phyloP scores from a whole-genome alignment of 2,329 filamentous ascomycete genomes.

The Exophiala spinifera region DNA sequence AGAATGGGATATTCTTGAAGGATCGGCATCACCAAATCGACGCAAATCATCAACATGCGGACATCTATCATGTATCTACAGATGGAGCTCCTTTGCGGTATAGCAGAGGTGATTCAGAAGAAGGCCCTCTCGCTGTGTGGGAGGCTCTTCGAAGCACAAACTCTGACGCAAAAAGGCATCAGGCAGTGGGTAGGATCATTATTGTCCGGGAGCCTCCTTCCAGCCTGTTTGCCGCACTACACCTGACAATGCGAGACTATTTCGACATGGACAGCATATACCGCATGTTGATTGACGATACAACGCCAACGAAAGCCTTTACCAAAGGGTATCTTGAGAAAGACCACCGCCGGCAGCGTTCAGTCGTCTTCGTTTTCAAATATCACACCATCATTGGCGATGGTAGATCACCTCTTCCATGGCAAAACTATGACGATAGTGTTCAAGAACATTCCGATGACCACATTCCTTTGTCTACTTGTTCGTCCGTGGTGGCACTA shows the following conservation, averaged over 20 bases:
- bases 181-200: slow-evolving; percentile 57
- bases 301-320: slow-evolving; percentile 38
- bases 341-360: slow-evolving; percentile 50
- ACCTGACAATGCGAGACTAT: slow-evolving; percentile 55
- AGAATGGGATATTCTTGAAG: slow-evolving; percentile 36
- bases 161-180: slow-evolving; percentile 36
- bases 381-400: slow-evolving; percentile 62
- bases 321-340: slow-evolving; percentile 51
- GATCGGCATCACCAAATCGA: slow-evolving; percentile 42
- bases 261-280: slow-evolving; percentile 64
- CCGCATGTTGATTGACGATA: slow-evolving; percentile 52
- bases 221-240: slow-evolving; percentile 57
- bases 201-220: slow-evolving; percentile 61
- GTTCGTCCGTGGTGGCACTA: slow-evolving; percentile 58
- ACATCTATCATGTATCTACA: slow-evolving; percentile 55
- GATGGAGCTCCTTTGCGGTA: slow-evolving; percentile 44
- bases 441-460: slow-evolving; percentile 38
- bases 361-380: slow-evolving; percentile 63
- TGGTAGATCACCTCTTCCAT: slow-evolving; percentile 55
- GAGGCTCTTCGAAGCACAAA: slow-evolving; percentile 37
- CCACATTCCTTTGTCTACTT: slow-evolving; percentile 60
- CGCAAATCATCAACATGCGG: slow-evolving; percentile 51
- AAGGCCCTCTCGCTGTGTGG: slow-evolving; percentile 38
- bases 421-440: slow-evolving; percentile 55
- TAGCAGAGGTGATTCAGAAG: slow-evolving; percentile 31